A percentile compares a stretch with the other conserved stretches of the same genome.
Evolutionary conservation across 163 green algal genomes (phyloP).

Genomic region (Trebouxia gelatinosa): DNA sequence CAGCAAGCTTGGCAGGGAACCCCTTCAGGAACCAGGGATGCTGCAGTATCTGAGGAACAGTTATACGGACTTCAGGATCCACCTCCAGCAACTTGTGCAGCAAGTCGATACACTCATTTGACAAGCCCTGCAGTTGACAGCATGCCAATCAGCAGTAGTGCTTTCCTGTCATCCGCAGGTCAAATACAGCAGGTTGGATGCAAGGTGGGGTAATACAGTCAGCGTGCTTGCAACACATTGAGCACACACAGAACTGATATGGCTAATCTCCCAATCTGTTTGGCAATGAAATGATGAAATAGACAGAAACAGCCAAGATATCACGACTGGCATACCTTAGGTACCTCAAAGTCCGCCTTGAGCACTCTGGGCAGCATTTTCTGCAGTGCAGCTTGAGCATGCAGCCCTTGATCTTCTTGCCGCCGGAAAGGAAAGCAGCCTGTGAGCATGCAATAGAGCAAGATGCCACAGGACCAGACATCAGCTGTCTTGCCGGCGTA

Average conservation of each 20-base stretch:
- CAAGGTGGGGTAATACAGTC: too few species aligned
- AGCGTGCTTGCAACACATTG: too few species aligned
- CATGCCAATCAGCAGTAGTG: too few species aligned
- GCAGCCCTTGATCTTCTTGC: constrained; percentile 37
- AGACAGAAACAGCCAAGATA: not conserved
- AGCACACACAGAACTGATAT: not conserved
- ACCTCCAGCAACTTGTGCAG: constrained; percentile 17
- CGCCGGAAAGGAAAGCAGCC: constrained; percentile 89
- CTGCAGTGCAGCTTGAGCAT: constrained; percentile 50
- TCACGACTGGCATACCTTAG: not conserved
- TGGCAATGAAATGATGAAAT: not conserved
- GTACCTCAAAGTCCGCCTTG: constrained; percentile 5
- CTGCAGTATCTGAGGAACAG: constrained; percentile 64
- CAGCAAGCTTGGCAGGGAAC: constrained; percentile 53
- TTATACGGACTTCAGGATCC: constrained; percentile 50
- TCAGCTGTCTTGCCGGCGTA: constrained; percentile 74
- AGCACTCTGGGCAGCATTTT: constrained; percentile 67
- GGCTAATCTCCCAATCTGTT: not conserved
- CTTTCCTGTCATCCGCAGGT: constrained; percentile 45
- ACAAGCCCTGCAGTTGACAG: constrained; percentile 52
- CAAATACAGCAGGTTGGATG: constrained; percentile 73
- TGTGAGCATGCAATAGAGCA: constrained; percentile 90
- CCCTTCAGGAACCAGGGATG: constrained; percentile 80
- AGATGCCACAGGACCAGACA: constrained; percentile 88
- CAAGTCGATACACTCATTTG: constrained; percentile 12